phyloP scores from a whole-genome alignment of 306 rosid species.

The Bauhinia variegata region DNA sequence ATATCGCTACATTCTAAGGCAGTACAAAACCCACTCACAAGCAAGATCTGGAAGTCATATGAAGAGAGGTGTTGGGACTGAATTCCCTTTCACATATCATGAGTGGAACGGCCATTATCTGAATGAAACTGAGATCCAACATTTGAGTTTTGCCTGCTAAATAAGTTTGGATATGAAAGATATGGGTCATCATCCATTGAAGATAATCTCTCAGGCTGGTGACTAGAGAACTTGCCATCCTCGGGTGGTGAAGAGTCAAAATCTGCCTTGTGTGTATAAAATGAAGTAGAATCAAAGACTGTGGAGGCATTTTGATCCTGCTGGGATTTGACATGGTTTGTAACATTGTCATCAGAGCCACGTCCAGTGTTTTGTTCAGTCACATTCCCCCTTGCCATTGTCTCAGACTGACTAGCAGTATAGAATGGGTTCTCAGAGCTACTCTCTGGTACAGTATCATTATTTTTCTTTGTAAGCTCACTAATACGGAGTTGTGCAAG shows the following conservation, averaged over 20 bases:
- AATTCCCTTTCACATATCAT: slow-evolving; percentile 40
- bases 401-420: slow-evolving; percentile 34
- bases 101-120: slow-evolving; percentile 49
- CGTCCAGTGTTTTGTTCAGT: slow-evolving; percentile 36
- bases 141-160: slow-evolving; percentile 59
- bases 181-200: slow-evolving; percentile 84
- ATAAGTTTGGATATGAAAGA: slow-evolving; percentile 82
- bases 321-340: slow-evolving; percentile 36
- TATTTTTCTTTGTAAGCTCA: slow-evolving; percentile 67
- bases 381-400: slow-evolving; percentile 40
- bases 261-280: slow-evolving; percentile 49
- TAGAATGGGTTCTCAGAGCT: slow-evolving; percentile 70
- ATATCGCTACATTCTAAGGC: neutral
- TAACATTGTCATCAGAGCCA: slow-evolving; percentile 22
- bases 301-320: slow-evolving; percentile 42
- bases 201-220: slow-evolving; percentile 66
- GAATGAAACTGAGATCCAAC: slow-evolving; percentile 55
- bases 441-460: slow-evolving; percentile 43
- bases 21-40: slow-evolving; percentile 33
- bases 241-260: slow-evolving; percentile 44
- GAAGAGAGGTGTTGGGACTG: neutral
- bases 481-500: slow-evolving; percentile 76
- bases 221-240: slow-evolving; percentile 40
- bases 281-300: slow-evolving; percentile 45
- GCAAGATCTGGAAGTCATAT: slow-evolving; percentile 35